These are phyloP conservation scores for Colletotrichum spinosum DNA, from an alignment of 2,329 filamentous ascomycete genomes.

Conservation along the genomic window DNA sequence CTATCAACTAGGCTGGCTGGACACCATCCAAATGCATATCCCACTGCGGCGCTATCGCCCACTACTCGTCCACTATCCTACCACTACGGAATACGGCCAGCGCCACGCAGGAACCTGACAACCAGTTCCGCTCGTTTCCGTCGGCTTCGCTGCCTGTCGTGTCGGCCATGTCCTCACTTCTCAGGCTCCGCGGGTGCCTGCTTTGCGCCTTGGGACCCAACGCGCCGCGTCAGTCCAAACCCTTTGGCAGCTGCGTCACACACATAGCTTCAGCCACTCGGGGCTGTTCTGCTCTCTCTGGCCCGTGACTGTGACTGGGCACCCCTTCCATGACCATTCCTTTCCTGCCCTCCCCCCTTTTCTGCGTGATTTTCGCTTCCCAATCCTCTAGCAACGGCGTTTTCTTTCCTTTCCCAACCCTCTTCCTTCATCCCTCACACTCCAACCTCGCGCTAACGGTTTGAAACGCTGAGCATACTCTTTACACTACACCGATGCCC, in stretches of 20 bases:
- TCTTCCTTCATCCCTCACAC: slow-evolving; percentile 12
- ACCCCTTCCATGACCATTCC: slow-evolving; percentile 14
- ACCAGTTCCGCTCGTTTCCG: slow-evolving; percentile 32
- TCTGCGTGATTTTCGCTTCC: slow-evolving; percentile 19
- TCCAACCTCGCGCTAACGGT: slow-evolving; percentile 33
- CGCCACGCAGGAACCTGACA: slow-evolving; percentile 25
- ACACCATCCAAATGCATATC: slow-evolving; percentile 34
- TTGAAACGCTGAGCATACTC: slow-evolving; percentile 39
- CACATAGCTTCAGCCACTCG: slow-evolving; percentile 24
- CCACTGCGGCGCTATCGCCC: slow-evolving; percentile 23
- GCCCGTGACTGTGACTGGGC: slow-evolving; percentile 2
- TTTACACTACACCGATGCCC: slow-evolving; percentile 38
- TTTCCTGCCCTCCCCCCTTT: slow-evolving; percentile 5
- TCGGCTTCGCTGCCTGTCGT: slow-evolving; percentile 3
- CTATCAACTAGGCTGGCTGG: not conserved
- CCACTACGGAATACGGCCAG: slow-evolving; percentile 21
- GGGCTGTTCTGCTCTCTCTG: slow-evolving; percentile 22
- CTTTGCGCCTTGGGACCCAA: slow-evolving; percentile 7
- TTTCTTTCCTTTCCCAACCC: slow-evolving; percentile 14
- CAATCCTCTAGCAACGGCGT: slow-evolving; percentile 18
- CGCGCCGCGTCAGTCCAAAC: slow-evolving; percentile 2
- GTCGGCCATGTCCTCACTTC: not conserved
- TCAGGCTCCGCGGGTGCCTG: slow-evolving; percentile 1
- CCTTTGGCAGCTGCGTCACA: slow-evolving; percentile 28
- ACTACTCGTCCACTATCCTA: slow-evolving; percentile 10